Base-by-base conservation (phyloP, 1,284 basidiomycete species). In the Ganoderma multipileum region DNA sequence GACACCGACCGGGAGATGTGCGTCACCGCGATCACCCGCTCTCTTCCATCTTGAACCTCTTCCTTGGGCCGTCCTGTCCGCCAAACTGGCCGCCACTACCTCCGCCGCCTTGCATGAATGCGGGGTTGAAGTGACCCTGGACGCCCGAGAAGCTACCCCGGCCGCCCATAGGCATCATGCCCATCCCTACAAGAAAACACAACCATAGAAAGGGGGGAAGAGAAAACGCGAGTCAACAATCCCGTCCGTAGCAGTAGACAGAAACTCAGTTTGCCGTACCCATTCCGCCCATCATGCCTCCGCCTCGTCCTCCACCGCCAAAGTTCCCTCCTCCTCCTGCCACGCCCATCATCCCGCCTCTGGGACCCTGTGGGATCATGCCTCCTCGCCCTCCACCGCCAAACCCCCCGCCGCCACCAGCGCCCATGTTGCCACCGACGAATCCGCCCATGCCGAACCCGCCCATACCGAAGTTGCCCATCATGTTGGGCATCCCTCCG, bases 61-160 rank as follows among this genome's bases (percentile, higher is more conserved):
- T 91, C 76, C 86, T 81, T 42, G 86, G 85, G 55, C 86, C 87
- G 72, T 87, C 84, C 47, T 81, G 81, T 64, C 79, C 82, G 71
- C 79, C 82, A 71, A 80, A 81, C 71, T 82, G 81, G 62, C 81
- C 82, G 42, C 78, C 80, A 7, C n/a, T n/a, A 33, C 23, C 58
- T 33, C 79, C 80, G 33, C 76, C 78, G 28, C 80, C 84, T 76
- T 85, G 85, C 82, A 91, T 89, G 77, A 92, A 92, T 42, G 89
- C 89, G 12, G 90, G 90, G 77, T 92, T 92, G 81, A 90, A 88
- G 79, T 92, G 89, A 20, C 89, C 89, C 68, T 80, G 80, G 74
- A 85, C 82, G 71, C 82, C 82, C 69, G 80, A 81, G 76, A 86
- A 85, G 61, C 85, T 83, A 68, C 84, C 84, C 65, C 87, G 80